Conservation (phyloP, 1,284 basidiomycete genomes). For the Leccinum fallax region DNA sequence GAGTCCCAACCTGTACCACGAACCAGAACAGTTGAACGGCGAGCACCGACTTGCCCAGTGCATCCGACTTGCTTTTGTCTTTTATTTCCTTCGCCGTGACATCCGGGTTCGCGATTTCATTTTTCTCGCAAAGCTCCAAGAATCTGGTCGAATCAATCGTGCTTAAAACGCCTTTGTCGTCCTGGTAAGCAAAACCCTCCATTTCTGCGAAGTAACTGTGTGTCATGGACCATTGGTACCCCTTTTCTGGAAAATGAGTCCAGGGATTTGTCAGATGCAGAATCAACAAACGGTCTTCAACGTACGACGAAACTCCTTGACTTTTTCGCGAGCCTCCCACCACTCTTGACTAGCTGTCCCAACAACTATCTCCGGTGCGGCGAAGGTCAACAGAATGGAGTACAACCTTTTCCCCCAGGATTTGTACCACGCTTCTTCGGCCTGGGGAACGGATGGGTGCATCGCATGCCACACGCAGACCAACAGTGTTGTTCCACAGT, state of each 20-base stretch:
- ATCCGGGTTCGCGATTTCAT: slow-evolving; percentile 2
- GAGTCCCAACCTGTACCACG: not conserved
- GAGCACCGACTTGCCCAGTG: not conserved
- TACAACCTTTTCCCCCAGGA: not conserved
- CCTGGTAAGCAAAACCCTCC: not conserved
- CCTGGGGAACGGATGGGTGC: not conserved
- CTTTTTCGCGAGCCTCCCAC: not conserved
- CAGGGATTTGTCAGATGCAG: not conserved
- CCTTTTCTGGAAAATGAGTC: not conserved
- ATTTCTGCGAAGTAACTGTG: slow-evolving; percentile 2
- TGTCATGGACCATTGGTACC: slow-evolving; percentile 2
- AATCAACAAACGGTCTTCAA: not conserved
- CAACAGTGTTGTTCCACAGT: not conserved
- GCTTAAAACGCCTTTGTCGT: not conserved
- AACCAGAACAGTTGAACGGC: slow-evolving; percentile 1
- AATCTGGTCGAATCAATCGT: not conserved
- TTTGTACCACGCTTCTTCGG: not conserved
- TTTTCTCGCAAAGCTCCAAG: not conserved
- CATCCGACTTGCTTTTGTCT: slow-evolving; percentile 1
- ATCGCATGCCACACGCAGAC: not conserved
- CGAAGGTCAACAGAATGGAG: not conserved
- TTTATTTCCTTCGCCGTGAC: slow-evolving; percentile 3
- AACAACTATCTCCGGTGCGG: not conserved
- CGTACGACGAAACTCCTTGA: not conserved
- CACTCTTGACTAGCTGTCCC: not conserved